Percentiles rank a stretch among this genome's conserved stretches.
Conservation (phyloP, 2,329 filamentous ascomycete species). For the Trichophyton simii region DNA sequence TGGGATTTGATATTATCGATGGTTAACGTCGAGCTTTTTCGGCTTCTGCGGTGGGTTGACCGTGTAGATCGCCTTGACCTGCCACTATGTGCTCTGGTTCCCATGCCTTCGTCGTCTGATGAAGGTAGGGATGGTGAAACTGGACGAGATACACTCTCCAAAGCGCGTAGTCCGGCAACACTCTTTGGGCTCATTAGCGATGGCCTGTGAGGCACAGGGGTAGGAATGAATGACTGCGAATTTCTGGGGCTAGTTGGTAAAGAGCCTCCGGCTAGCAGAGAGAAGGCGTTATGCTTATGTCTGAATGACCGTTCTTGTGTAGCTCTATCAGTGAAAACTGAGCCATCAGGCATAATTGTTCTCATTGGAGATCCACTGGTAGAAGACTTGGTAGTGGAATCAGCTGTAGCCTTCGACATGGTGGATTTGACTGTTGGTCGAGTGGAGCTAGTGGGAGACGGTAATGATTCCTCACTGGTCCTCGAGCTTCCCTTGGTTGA, state of each 20-base stretch:
- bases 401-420: neutral
- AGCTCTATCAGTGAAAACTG: neutral
- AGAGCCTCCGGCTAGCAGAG: neutral
- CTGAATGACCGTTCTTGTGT: neutral
- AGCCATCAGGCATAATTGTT: neutral
- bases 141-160: slow-evolving; percentile 11
- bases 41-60: neutral
- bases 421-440: neutral
- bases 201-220: neutral
- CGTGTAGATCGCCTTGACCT: slow-evolving; percentile 4
- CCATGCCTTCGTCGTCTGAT: slow-evolving; percentile 29
- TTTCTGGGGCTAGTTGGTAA: slow-evolving; percentile 4
- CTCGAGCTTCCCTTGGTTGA: neutral
- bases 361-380: neutral
- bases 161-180: slow-evolving; percentile 1
- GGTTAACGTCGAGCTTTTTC: neutral
- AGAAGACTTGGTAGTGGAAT: neutral
- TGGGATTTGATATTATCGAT: neutral
- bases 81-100: slow-evolving; percentile 7
- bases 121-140: slow-evolving; percentile 27
- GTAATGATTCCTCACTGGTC: neutral
- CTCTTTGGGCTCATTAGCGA: slow-evolving; percentile 3
- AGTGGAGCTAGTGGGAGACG: neutral
- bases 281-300: neutral
- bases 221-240: neutral